Base-by-base conservation (phyloP, 768 basidiomycete species). In the Leccinum barrowsii region DNA sequence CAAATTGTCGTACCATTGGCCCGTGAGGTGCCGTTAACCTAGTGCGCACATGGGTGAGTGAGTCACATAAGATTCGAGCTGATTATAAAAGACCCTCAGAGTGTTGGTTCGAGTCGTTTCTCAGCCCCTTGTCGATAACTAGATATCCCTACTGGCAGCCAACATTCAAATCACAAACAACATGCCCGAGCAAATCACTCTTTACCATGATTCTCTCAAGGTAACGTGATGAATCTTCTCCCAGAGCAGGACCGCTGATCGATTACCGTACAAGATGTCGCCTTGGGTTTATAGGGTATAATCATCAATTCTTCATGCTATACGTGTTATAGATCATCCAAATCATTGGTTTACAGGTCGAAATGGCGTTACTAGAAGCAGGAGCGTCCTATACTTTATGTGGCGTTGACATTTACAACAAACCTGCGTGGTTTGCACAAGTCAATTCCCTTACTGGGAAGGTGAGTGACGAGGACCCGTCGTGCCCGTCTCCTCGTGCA, bases 341-440 rank as follows among this genome's bases (percentile, higher is more conserved):
- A 10, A 34, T 12, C 8, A 17, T 2, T 32, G 17, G 10, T 28
- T 19, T 7, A 15, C 59, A 86, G 82, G 77, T 77, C 8, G 81
- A 86, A 60, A 71, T 89, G 19, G 85, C 85, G 0, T 75, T 89
- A 17, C 71, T 77, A 7, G 86, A 87, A 63, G 76, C 81, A 1
- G 75, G 78, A 3, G 74, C 80, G 13, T 61, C 77, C 1, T 83
- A 75, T 67, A 82, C 73, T 10, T 70, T 78, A 4, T 82, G 72
- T 53, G 80, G 85, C 61, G 78, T 89, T 49, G 82, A 87, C 57
- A 70, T 88, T 15, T 54, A 61, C 61, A 83, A 84, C 72, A 89
- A 87, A 70, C 86, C 86, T 1, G 80, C 78, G 54, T 87, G 86
- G 86, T 87, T 85, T 64, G 75, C 81, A 0, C 76, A 82, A 57